These are phyloP conservation scores for Conidiobolus incongruus DNA, from an alignment of 371 early-diverging fungal species.

Conservation along the genomic window DNA sequence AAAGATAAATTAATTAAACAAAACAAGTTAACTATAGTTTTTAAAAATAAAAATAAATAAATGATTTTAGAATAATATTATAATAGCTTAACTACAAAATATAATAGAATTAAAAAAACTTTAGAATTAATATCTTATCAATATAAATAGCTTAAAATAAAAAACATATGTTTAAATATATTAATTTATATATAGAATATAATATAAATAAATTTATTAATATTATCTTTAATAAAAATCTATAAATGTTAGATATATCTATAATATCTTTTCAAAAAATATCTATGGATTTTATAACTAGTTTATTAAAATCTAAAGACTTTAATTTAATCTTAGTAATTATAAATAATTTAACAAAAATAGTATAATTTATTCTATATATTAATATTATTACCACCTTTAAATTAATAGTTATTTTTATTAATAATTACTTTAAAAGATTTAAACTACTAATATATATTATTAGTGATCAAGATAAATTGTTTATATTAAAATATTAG, in stretches of 20 bases:
- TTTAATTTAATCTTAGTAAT: slow-evolving; percentile 16
- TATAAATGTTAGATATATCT: slow-evolving; percentile 12
- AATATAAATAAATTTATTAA: no score
- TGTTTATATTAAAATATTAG: slow-evolving; percentile 17
- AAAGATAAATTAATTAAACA: no score
- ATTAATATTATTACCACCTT: slow-evolving; percentile 4
- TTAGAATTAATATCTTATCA: no score
- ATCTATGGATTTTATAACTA: slow-evolving; percentile 8
- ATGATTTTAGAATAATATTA: no score
- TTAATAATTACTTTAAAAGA: slow-evolving; percentile 7
- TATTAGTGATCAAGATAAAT: slow-evolving; percentile 6
- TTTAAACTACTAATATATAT: slow-evolving; percentile 7
- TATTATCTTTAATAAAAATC: no score
- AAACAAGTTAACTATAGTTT: no score
- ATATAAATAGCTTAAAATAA: no score
- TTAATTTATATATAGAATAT: no score
- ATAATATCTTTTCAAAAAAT: slow-evolving; percentile 3
- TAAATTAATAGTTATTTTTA: slow-evolving; percentile 6
- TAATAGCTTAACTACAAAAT: no score
- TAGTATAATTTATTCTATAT: slow-evolving; percentile 7
- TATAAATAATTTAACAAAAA: slow-evolving; percentile 19
- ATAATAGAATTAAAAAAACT: no score
- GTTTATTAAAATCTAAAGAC: slow-evolving; percentile 8
- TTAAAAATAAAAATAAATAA: no score
- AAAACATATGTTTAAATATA: no score